phyloP scores from a whole-genome alignment of 73 alveolate species.

The Paraurostyla sp. region DNA sequence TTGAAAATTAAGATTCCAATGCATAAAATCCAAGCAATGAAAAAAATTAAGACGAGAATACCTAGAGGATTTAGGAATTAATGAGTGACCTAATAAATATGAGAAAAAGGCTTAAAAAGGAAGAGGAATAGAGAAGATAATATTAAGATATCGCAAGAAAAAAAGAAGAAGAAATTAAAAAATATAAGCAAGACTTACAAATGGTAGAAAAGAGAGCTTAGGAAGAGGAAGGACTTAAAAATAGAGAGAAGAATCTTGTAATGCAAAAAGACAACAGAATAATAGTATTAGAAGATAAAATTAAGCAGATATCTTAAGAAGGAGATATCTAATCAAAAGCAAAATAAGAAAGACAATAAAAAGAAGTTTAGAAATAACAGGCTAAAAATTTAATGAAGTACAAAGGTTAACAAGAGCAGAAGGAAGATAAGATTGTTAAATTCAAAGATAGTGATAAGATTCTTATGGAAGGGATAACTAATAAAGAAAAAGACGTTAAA shows the following conservation, averaged over 20 bases:
- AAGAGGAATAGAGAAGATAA: conserved; percentile 30
- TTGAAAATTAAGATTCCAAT: neutral
- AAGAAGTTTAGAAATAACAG: neutral
- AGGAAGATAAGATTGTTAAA: conserved; percentile 39
- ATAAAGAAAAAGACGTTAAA: neutral
- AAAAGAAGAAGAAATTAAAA: conserved; percentile 49
- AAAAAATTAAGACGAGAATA: neutral
- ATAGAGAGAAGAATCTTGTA: conserved; percentile 47
- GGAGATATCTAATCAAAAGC: neutral
- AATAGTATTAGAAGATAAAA: conserved; percentile 48
- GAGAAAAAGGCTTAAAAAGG: conserved; percentile 57
- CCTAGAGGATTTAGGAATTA: conserved; percentile 37
- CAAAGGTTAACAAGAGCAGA: neutral
- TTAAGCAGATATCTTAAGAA: neutral
- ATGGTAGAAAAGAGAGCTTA: neutral
- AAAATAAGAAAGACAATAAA: neutral
- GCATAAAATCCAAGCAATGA: neutral
- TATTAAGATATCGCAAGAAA: conserved; percentile 57
- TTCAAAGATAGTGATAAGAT: conserved; percentile 22
- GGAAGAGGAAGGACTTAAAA: conserved; percentile 55
- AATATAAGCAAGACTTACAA: neutral
- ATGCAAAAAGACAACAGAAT: conserved; percentile 55
- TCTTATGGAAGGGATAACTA: neutral
- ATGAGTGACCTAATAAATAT: conserved; percentile 4
- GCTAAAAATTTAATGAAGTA: conserved; percentile 1